Percentiles rank a stretch among this genome's conserved stretches.
These are phyloP conservation scores for Cornus controversa DNA, from an alignment of 148 eudicot species.

Conservation along the genomic window DNA sequence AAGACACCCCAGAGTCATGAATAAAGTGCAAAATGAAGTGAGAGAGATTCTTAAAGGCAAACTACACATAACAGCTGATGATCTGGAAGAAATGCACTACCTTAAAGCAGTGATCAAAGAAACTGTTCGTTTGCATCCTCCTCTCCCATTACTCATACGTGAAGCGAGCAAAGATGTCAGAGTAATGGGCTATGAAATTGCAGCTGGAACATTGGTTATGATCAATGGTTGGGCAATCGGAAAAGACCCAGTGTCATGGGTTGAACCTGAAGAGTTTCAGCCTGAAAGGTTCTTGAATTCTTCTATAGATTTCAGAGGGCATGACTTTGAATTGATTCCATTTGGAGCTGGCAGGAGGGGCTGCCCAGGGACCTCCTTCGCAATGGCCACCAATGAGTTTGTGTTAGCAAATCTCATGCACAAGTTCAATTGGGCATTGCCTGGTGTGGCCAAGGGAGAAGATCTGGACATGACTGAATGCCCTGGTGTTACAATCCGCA, in stretches of 20 bases:
- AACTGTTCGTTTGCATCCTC: constrained; percentile 60
- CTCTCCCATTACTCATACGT: constrained; percentile 51
- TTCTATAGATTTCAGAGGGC: constrained; percentile 46
- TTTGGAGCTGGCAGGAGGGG: constrained; percentile 76
- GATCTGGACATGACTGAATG: constrained; percentile 39
- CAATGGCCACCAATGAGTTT: constrained; percentile 40
- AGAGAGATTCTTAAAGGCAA: constrained; percentile 28
- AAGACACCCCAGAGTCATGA: constrained; percentile 56
- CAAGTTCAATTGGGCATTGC: constrained; percentile 52
- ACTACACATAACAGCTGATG: constrained; percentile 28
- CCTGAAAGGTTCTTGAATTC: constrained; percentile 62
- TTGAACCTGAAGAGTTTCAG: constrained; percentile 46
- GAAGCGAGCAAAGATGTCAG: constrained; percentile 50
- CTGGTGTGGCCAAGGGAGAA: constrained; percentile 27
- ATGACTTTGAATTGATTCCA: constrained; percentile 57
- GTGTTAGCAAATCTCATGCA: constrained; percentile 48
- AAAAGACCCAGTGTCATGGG: constrained; percentile 58
- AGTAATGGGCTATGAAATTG: constrained; percentile 51
- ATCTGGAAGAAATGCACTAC: constrained; percentile 56
- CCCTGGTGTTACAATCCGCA: constrained; percentile 33
- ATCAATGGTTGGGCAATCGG: constrained; percentile 68
- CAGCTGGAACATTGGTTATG: constrained; percentile 44
- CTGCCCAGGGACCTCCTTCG: constrained; percentile 52
- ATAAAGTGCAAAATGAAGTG: constrained; percentile 50
- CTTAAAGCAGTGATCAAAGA: constrained; percentile 63